These are phyloP conservation scores for Neurospora terricola DNA, from an alignment of 495 filamentous ascomycete genomes.

Conservation along the genomic window DNA sequence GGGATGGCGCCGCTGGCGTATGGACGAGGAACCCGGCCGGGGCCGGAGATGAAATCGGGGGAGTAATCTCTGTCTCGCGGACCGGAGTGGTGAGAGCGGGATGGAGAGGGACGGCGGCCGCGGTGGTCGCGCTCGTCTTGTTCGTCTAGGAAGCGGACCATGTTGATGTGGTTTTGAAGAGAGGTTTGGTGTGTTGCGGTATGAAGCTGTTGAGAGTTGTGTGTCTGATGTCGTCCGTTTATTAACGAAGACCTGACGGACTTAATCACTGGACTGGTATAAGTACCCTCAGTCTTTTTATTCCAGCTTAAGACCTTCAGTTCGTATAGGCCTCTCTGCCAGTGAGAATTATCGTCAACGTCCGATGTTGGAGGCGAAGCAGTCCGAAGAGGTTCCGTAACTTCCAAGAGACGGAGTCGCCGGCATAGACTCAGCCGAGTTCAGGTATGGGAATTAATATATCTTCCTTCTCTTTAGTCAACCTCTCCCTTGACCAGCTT, in stretches of 20 bases:
- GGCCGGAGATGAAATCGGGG: neutral
- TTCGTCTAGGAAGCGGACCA: conserved; percentile 1
- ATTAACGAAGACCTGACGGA: neutral
- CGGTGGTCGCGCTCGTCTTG: neutral
- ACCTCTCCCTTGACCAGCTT: neutral
- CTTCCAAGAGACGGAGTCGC: neutral
- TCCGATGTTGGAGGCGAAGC: neutral
- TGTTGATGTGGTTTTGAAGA: neutral
- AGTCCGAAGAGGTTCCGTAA: neutral
- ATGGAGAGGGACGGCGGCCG: neutral
- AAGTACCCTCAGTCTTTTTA: neutral
- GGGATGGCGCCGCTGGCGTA: neutral
- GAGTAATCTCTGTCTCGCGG: conserved; percentile 3
- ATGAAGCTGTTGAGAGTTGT: neutral
- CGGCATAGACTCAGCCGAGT: neutral
- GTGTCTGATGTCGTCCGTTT: neutral
- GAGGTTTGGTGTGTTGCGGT: neutral
- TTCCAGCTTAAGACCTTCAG: neutral
- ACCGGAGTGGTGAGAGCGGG: neutral
- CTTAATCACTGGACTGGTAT: neutral
- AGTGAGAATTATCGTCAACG: neutral
- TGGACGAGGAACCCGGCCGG: neutral
- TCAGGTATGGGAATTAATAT: neutral
- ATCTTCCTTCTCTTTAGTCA: neutral
- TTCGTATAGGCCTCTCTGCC: neutral